These are phyloP conservation scores for Boletus rex-veris DNA, from an alignment of 768 basidiomycete genomes.

Conservation along the genomic window DNA sequence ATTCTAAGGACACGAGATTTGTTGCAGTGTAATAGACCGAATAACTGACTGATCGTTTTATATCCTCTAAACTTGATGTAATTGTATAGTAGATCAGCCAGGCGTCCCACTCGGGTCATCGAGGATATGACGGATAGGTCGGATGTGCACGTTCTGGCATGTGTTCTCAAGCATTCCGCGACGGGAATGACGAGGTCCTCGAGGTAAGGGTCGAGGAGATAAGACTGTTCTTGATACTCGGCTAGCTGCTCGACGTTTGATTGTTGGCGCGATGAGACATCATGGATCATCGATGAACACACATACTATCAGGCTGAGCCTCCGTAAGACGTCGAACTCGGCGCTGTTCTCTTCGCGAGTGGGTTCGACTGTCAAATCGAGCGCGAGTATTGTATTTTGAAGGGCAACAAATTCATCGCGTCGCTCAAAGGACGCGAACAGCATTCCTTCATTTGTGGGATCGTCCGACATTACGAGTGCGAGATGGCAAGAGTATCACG, in stretches of 20 bases:
- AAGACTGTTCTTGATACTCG: slow-evolving; percentile 90
- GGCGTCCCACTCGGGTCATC: slow-evolving; percentile 42
- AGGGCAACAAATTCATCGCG: slow-evolving; percentile 54
- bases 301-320: slow-evolving; percentile 52
- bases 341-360: slow-evolving; percentile 40
- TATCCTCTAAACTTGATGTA: slow-evolving; percentile 87
- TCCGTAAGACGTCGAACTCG: slow-evolving; percentile 42
- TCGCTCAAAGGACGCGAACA: slow-evolving; percentile 59
- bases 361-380: slow-evolving; percentile 44
- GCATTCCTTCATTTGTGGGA: slow-evolving; percentile 37
- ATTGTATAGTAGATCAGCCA: slow-evolving; percentile 67
- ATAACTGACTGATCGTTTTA: slow-evolving; percentile 80
- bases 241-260: slow-evolving; percentile 52
- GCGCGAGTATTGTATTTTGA: slow-evolving; percentile 48
- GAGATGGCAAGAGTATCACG: background rate
- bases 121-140: slow-evolving; percentile 27
- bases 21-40: slow-evolving; percentile 1
- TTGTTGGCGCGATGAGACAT: background rate
- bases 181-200: slow-evolving; percentile 76
- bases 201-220: slow-evolving; percentile 87
- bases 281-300: background rate
- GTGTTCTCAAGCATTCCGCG: slow-evolving; percentile 57
- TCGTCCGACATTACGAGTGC: slow-evolving; percentile 38
- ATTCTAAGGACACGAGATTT: slow-evolving; percentile 17
- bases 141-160: slow-evolving; percentile 43